Base-by-base conservation (phyloP, 2,329 filamentous ascomycete species). In the Nothophoma quercina region DNA sequence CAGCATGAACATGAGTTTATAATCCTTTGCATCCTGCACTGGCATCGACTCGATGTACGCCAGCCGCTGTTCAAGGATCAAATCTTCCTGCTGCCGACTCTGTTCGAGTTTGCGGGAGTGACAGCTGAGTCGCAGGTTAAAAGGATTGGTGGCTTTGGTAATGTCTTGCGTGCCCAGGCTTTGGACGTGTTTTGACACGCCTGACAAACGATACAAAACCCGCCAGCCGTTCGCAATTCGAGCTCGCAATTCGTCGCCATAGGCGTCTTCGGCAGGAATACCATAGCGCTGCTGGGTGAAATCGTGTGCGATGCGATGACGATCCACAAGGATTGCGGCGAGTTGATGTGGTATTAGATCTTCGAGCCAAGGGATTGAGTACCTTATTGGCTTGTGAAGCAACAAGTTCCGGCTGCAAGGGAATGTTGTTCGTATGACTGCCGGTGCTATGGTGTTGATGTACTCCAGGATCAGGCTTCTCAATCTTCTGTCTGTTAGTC, bases 1-100 rank as follows among this genome's bases (percentile, higher is more conserved):
- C 1, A 72, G 59, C 32, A 62, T 65, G 51, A 68, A 67, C 63
- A 68, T 66, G 41, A 70, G 58, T 26, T 63, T 65, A 41, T 71
- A 72, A 43, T 72, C 64, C 33, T 63, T 60, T 2, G 64, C 64
- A 15, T 56, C n/a, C 3, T 63, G 52, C 3, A 46, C 38, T 2
- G 60, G 38, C n/a, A 71, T 38, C 4, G 39, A 44, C 7, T 42
- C 40, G 29, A 69, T 60, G 32, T 68, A 67, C 8, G 56, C 52
- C 21, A 71, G 29, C 12, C 65, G 65, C 26, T 39, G 32, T 25
- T 59, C 47, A 10, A 67, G 26, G 9, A 70, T 46, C 22, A 56
- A 4, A 21, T 67, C 55, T 18, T 72, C 67, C 23, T 52, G 58
- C 26, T 55, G 58, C 29, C 45, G 56, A 9, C 56, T 41, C 2